Conservation (phyloP, 768 basidiomycete species). For the Pleurotus pulmonarius region DNA sequence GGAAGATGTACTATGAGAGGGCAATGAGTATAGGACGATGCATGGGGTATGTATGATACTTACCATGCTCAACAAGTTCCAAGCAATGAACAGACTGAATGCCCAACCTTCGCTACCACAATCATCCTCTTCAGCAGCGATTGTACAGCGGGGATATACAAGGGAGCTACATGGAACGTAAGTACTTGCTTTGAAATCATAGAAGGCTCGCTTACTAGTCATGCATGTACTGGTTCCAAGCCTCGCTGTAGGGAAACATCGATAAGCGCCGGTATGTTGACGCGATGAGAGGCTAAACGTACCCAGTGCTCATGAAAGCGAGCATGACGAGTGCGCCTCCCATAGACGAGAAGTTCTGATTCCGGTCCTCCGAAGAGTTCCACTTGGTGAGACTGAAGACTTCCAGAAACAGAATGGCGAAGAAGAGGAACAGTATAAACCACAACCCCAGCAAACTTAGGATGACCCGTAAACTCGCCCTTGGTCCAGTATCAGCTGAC, state of each 20-base stretch:
- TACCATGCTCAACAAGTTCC: constrained; percentile 96
- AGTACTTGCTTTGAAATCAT: background rate
- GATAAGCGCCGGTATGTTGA: constrained; percentile 6
- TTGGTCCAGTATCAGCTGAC: constrained; percentile 23
- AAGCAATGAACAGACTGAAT: constrained; percentile 84
- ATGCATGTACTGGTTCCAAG: constrained; percentile 98
- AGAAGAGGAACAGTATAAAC: constrained; percentile 89
- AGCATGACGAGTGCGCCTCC: constrained; percentile 83
- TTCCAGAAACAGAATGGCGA: constrained; percentile 83
- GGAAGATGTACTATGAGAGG: constrained; percentile 77
- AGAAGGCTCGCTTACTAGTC: constrained; percentile 62
- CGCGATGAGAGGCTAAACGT: constrained; percentile 20
- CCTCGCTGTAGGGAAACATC: constrained; percentile 55
- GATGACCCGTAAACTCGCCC: constrained; percentile 84
- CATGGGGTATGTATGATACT: constrained; percentile 14
- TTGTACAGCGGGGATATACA: constrained; percentile 79
- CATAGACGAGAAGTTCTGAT: constrained; percentile 77
- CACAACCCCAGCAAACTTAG: constrained; percentile 82
- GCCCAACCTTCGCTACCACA: constrained; percentile 87
- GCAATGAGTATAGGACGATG: background rate
- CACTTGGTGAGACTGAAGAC: constrained; percentile 91
- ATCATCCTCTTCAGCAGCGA: constrained; percentile 59
- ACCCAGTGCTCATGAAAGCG: constrained; percentile 93
- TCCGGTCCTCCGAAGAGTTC: constrained; percentile 62
- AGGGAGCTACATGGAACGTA: constrained; percentile 50